Base-by-base conservation (phyloP, 805 yeast genomes). In the Ogataea nitratoaversa region DNA sequence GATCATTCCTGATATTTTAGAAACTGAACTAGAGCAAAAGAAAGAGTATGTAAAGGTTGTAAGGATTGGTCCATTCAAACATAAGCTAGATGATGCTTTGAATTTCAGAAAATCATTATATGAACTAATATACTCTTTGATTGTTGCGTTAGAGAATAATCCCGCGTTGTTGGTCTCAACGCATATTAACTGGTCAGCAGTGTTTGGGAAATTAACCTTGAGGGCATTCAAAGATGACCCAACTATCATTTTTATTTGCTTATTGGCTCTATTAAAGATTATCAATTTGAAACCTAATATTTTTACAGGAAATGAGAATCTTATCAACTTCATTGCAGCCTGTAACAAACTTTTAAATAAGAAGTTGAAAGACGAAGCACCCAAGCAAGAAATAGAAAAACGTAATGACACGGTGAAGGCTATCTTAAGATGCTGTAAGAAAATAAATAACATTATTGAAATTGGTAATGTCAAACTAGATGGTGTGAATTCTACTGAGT, bases 1-100 rank as follows among this genome's bases (percentile, higher is more conserved):
- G 2, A 63, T 80, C 2, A 59, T 83, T 30, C 78, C 84, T 0
- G 53, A 58, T 0, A 62, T 84, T 3, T 72, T 72, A 48, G 65
- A 60, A 22, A 63, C 60, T 4, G 87, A 84, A 53, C 67, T 84
- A 34, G 62, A 61, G 11, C 68, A 80, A 1, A 74, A 74, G 47
- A 73, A 71, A 24, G 73, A 75, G 41, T 79, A 76, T 51, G 75
- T 82, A 33, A 79, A 79, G 40, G 66, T 71, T 16, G 80, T 87
- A 25, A 83, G 82, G 34, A 85, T 88, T 77, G 96, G 96, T 2
- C 95, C 95, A 0, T 86, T 83, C 67, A 85, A 84, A 55, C 90
- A 85, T 56, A 79, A 79, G 45, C 74, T 85, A 30, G 96, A 87
- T 52, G 82, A 81, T 48, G 93, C 89, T 0, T 66, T 84, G 30